These are phyloP conservation scores for Pyracantha coccinea DNA, from an alignment of 331 rosid genomes.

Conservation along the genomic window DNA sequence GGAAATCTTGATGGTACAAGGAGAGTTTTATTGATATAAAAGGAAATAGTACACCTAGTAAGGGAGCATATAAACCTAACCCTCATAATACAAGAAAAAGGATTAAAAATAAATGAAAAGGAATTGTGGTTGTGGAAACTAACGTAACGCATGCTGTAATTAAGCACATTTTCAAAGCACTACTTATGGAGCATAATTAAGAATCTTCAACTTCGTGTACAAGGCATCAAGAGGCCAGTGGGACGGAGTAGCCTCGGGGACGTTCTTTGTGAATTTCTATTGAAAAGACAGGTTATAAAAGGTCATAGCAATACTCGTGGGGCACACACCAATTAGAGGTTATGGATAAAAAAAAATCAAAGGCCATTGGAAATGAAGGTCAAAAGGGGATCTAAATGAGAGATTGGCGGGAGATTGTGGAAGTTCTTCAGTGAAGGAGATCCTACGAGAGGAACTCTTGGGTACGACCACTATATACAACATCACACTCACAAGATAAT, in stretches of 20 bases:
- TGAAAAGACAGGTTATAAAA: background rate
- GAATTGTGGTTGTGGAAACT: too few relatives aligned
- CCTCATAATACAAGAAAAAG: too few relatives aligned
- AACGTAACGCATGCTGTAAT: background rate
- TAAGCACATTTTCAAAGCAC: background rate
- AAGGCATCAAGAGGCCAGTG: background rate
- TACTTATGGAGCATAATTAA: background rate
- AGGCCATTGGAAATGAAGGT: background rate
- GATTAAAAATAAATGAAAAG: too few relatives aligned
- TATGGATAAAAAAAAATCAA: background rate
- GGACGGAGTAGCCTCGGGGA: background rate
- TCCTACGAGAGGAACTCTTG: background rate
- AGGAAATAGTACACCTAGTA: too few relatives aligned
- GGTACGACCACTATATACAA: background rate
- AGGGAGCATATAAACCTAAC: too few relatives aligned
- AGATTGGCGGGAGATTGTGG: background rate
- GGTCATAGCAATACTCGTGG: background rate
- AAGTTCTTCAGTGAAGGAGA: background rate
- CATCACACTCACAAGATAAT: background rate
- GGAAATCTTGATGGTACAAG: too few relatives aligned
- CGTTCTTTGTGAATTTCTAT: background rate
- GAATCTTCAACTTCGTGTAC: background rate
- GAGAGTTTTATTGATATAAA: too few relatives aligned
- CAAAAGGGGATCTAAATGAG: background rate
- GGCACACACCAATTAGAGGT: background rate